Evolutionary conservation across 352 stramenopile genomes (phyloP), one percentile per base, ranked within the genome.

Genomic region (Pythium rishiriense): DNA sequence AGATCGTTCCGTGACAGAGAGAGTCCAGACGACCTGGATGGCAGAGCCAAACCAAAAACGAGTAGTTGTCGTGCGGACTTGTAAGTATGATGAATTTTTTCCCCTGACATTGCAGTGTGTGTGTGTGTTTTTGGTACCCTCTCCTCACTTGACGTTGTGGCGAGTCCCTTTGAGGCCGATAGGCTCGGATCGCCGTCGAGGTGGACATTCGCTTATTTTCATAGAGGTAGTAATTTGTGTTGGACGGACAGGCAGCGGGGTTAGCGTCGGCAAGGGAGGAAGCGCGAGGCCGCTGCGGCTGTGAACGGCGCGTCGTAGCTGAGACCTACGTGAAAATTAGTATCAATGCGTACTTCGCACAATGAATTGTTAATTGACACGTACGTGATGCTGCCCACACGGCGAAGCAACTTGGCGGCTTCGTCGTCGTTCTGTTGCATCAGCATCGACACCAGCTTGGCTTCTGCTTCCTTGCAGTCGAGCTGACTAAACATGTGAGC

Each of bases 401-500:
- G 51, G 19, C 42, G n/a, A 2, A 28, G 26, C 14, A 71, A 37
- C 14, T 29, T 63, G 12, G 62, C 7, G 29, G 72, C 19, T 15
- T 35, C 24, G 42, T 62, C 3, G 75, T 63, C 41, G 46, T 85
- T 72, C 50, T 90, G 70, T 26, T 74, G 51, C 5, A 59, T 48
- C 12, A 88, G 19, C 47, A 86, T 17, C 3, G 60, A 25, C 37
- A 78, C 48, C 10, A 88, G 56, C 37, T 71, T 75, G 6, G 75
- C 70, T 48, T 85, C 76, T 0, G 66, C 76, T 50, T 88, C 81
- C 54, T 83, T 83, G 52, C 75, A 78, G 52, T 87, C 81, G 5
- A 90, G 60, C 33, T 88, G 81, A 17, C 68, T 76, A 48, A 87
- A 87, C 69, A 90, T 61, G 52, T 85, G 76, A 19, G 75, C 78